These are phyloP conservation scores for Colletotrichum sp. DNA, from an alignment of 2,329 filamentous ascomycete genomes.

Conservation along the genomic window DNA sequence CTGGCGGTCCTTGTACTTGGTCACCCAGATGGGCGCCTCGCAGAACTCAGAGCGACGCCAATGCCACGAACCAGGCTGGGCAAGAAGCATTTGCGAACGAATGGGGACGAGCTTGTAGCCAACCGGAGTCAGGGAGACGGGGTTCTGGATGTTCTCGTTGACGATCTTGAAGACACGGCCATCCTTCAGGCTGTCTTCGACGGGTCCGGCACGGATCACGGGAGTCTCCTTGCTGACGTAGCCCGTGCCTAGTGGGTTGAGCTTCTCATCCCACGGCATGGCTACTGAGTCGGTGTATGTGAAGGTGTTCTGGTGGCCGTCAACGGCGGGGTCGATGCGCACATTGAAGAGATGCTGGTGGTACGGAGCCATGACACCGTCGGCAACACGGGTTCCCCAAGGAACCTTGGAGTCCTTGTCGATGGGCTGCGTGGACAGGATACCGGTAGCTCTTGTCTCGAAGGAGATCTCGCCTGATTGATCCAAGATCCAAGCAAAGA, in stretches of 20 bases:
- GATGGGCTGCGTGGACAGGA: conserved; percentile 60
- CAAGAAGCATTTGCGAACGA: conserved; percentile 27
- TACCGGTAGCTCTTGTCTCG: conserved; percentile 64
- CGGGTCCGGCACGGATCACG: conserved; percentile 39
- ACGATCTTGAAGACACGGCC: conserved; percentile 43
- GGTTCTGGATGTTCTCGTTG: conserved; percentile 35
- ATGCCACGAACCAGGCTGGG: conserved; percentile 31
- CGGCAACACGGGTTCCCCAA: conserved; percentile 61
- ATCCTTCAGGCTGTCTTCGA: conserved; percentile 46
- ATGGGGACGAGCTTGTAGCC: conserved; percentile 38
- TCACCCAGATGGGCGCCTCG: conserved; percentile 39
- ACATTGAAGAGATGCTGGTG: conserved; percentile 68
- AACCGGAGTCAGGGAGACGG: conserved; percentile 33
- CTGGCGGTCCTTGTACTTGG: conserved; percentile 37
- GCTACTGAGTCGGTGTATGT: conserved; percentile 4
- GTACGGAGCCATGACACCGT: conserved; percentile 63
- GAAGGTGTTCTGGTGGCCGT: conserved; percentile 57
- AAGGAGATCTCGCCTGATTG: conserved; percentile 59
- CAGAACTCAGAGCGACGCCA: conserved; percentile 39
- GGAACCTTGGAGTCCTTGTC: conserved; percentile 49
- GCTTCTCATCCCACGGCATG: conserved; percentile 24
- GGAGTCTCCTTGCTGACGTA: conserved; percentile 40
- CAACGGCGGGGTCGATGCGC: conserved; percentile 62
- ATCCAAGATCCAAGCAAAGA: conserved; percentile 53
- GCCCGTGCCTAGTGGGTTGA: not conserved